Base-by-base conservation (phyloP, 768 basidiomycete genomes). In the Auricularia sp. region DNA sequence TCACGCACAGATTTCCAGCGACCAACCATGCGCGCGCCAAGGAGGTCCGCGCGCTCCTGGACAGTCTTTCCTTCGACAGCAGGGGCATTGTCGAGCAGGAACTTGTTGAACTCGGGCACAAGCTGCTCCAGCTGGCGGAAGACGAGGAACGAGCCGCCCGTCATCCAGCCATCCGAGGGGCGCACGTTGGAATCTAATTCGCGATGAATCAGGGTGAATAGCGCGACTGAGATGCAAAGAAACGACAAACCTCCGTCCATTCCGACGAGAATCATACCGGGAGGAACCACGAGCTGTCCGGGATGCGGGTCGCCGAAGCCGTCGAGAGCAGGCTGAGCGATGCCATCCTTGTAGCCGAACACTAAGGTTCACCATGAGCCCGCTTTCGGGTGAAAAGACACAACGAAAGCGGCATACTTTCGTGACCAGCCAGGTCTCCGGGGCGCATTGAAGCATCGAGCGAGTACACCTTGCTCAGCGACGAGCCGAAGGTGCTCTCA, bases 11-110 rank as follows among this genome's bases (percentile, higher is more conserved):
- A 42, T 62, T 81, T 82, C 82, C 82, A 84, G 21, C 83, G 75
- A 13, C 83, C 83, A 29, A 83, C 75, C 66, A 84, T 73, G 63
- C 83, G 76, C 18, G 83, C 83, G 47, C 82, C 82, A 18, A 81
- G 74, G n/a, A 83, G 75, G 21, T 79, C 81, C 51, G 77, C 77
- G 18, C 82, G 81, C 65, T 82, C 72, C 62, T 76, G 68, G 7
- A 66, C 65, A 1, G 75, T 74, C 59, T 82, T 69, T 1, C 64
- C 67, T 34, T 66, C 33, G 35, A 61, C 65, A 42, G 64, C 36
- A 18, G 62, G 42, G 21, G 44, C 67, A 18, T 68, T 83, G 76
- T 61, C 69, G 18, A 70, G 69, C 61, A 82, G 70, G 74, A 80
- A 83, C 6, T 77, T 68, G 71, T 82, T 70, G 71, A 82, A 84